Conservation (phyloP, 768 basidiomycete genomes). For the Amanita jacksonii region DNA sequence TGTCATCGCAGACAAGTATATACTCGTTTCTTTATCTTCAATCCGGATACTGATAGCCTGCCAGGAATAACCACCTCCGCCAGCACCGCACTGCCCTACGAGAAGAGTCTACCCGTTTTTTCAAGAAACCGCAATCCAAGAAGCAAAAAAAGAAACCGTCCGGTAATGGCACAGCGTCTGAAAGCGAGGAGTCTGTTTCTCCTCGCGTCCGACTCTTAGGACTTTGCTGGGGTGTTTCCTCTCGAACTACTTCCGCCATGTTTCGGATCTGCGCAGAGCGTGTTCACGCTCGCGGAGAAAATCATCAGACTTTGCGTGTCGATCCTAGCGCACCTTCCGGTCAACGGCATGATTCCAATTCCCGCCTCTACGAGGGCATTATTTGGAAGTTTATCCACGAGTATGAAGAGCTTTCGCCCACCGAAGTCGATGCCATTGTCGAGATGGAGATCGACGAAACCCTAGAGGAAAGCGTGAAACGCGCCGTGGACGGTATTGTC, state of each 20-base stretch:
- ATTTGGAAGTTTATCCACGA: slow-evolving; percentile 70
- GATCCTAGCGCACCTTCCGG: slow-evolving; percentile 22
- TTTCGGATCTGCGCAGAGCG: slow-evolving; percentile 76
- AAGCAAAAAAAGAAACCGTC: neutral
- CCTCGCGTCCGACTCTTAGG: slow-evolving; percentile 70
- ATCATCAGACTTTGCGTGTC: slow-evolving; percentile 76
- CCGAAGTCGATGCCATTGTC: slow-evolving; percentile 59
- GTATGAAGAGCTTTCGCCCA: slow-evolving; percentile 46
- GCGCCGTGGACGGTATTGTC: slow-evolving; percentile 51
- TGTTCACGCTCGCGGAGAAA: slow-evolving; percentile 63
- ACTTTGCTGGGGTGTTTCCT: slow-evolving; percentile 61
- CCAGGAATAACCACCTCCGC: slow-evolving; percentile 77
- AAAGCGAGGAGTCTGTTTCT: neutral
- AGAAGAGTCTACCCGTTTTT: slow-evolving; percentile 32
- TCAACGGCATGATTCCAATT: slow-evolving; percentile 28
- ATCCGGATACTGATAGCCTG: neutral
- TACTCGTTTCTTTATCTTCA: neutral
- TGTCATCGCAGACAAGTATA: slow-evolving; percentile 90
- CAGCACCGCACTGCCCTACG: slow-evolving; percentile 73
- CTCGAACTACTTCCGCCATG: slow-evolving; percentile 45
- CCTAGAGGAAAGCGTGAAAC: slow-evolving; percentile 43
- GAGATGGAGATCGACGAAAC: slow-evolving; percentile 48
- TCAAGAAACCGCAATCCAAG: neutral
- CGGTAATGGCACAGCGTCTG: neutral
- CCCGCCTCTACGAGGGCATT: slow-evolving; percentile 59